phyloP scores from a whole-genome alignment of 2,329 filamentous ascomycete genomes.

The Aureobasidium leucospermi region DNA sequence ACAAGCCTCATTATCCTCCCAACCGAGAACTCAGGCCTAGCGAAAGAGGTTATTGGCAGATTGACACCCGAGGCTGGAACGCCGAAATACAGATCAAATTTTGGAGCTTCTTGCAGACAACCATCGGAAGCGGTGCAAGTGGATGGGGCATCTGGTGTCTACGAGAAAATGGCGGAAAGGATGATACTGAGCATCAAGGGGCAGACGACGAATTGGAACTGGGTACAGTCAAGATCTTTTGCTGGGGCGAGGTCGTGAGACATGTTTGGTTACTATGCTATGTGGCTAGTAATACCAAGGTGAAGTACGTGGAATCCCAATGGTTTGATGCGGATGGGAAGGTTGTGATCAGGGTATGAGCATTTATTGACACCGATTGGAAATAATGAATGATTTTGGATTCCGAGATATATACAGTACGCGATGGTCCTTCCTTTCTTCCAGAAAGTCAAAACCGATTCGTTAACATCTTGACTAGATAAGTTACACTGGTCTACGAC shows the following conservation, averaged over 20 bases:
- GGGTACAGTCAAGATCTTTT: constrained; percentile 57
- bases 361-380: too few species aligned
- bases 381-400: background rate
- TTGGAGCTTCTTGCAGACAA: constrained; percentile 57
- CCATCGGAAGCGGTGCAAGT: constrained; percentile 50
- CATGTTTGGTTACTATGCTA: constrained; percentile 72
- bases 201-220: constrained; percentile 14
- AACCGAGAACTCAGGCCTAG: constrained; percentile 40
- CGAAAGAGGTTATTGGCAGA: constrained; percentile 72
- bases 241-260: constrained; percentile 66
- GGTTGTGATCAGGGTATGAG: constrained; percentile 46
- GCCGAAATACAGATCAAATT: constrained; percentile 41
- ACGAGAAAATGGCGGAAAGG: constrained; percentile 26
- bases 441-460: too few species aligned
- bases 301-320: constrained; percentile 49
- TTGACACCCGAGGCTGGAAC: constrained; percentile 54
- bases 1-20: background rate
- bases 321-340: constrained; percentile 62
- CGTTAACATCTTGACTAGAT: too few species aligned
- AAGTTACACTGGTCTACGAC: too few species aligned
- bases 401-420: background rate
- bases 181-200: background rate
- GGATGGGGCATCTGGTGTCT: constrained; percentile 61
- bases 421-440: too few species aligned
- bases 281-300: constrained; percentile 57